Evolutionary conservation across 1,139 yeast genomes (phyloP), one percentile per base, ranked within the genome.

Genomic region (Taiozyma sp.): DNA sequence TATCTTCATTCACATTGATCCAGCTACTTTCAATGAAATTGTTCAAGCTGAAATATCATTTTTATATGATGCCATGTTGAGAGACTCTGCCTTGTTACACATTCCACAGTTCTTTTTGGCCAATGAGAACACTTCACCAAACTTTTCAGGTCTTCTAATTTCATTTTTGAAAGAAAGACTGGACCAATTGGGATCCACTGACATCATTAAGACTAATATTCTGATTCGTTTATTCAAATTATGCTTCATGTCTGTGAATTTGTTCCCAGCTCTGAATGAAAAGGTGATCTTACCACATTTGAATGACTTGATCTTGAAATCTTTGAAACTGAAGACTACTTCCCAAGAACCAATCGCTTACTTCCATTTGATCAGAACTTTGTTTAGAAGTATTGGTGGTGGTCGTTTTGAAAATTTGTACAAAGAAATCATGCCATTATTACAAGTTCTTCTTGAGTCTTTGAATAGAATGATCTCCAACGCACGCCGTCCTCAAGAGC

Each of bases 371-470:
- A 87, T 95, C 23, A 76, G 98, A 63, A 89, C 96, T 0, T 72
- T 95, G 48, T 95, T 95, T 74, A 77, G 99, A 67, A 88, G 96
- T 64, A 92, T 95, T 45, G 96, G 97, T 45, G 98, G 99, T 46
- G 99, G 98, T 4, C 77, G 97, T 54, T 92, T 92, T 66, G 99
- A 93, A 67, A 83, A 85, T 53, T 74, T 95, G 29, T 93, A 93
- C 71, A 89, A 95, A 60, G 97, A 93, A 57, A 92, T 95, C 22
- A 78, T 91, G 74, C 99, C 99, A 0, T 76, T 95, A 39, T 71
- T 95, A 36, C 98, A 95, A 48, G 91, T 88, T 2, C 72, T 95
- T 43, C 73, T 95, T 49, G 97, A 91, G 58, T 86, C 95, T 8
- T 76, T 95, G 56, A 93, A 92, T 66, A 81, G 88, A 61, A 78